Evolutionary conservation across 768 basidiomycete genomes (phyloP).

Genomic region (Mrakia blollopis): DNA sequence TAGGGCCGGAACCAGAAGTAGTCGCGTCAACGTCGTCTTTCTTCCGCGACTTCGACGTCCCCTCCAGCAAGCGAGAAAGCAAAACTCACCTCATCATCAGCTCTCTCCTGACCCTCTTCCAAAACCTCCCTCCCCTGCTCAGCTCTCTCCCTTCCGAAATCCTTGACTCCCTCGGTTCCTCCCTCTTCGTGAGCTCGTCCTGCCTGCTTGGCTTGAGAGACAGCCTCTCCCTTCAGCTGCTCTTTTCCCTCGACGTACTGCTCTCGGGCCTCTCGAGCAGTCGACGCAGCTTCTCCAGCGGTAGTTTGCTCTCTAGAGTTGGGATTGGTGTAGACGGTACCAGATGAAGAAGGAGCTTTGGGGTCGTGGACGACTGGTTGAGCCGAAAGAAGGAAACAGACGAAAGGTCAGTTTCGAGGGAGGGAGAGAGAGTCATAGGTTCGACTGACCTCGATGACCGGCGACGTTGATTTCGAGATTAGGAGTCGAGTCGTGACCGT

Average conservation of each 20-base stretch:
- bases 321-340: slow-evolving; percentile 40
- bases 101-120: slow-evolving; percentile 33
- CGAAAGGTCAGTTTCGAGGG: background rate
- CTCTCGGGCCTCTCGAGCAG: slow-evolving; percentile 42
- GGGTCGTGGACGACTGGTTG: slow-evolving; percentile 31
- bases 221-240: slow-evolving; percentile 36
- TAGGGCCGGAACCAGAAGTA: too few species aligned
- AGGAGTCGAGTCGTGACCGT: slow-evolving; percentile 52
- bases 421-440: background rate
- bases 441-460: slow-evolving; percentile 21
- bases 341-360: slow-evolving; percentile 25
- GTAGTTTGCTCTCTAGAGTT: slow-evolving; percentile 41
- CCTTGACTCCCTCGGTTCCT: slow-evolving; percentile 36
- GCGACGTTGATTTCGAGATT: slow-evolving; percentile 51
- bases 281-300: slow-evolving; percentile 39
- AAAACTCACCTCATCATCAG: background rate
- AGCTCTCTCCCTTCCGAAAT: background rate
- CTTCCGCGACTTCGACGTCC: too few species aligned
- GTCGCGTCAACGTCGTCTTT: too few species aligned
- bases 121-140: slow-evolving; percentile 39
- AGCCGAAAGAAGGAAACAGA: background rate
- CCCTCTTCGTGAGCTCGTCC: slow-evolving; percentile 34
- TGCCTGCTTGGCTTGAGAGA: slow-evolving; percentile 32
- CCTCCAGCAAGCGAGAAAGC: too few species aligned
- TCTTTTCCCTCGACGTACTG: slow-evolving; percentile 39